Evolutionary conservation across 371 early-diverging fungal genomes (phyloP).

Genomic region (Nematocida sp.): DNA sequence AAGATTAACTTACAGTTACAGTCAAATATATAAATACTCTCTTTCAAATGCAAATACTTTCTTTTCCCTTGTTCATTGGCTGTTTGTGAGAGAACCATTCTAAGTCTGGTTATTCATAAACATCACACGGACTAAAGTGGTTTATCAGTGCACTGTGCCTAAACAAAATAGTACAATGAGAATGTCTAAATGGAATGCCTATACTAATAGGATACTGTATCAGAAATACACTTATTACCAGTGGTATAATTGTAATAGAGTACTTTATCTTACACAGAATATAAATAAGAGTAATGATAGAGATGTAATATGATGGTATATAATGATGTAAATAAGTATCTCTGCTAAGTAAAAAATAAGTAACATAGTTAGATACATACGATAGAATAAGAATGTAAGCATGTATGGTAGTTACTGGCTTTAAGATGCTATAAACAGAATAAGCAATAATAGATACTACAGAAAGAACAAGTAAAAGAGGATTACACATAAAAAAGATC

Average conservation of each 20-base stretch:
- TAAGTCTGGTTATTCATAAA: too few species aligned
- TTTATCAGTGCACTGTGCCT: too few species aligned
- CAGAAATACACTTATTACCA: background rate
- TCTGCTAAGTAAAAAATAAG: slow-evolving; percentile 19
- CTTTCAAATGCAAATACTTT: too few species aligned
- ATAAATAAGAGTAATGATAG: slow-evolving; percentile 5
- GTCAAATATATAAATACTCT: too few species aligned
- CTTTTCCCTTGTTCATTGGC: too few species aligned
- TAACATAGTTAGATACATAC: slow-evolving; percentile 30
- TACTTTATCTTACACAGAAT: too few species aligned
- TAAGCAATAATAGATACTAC: background rate
- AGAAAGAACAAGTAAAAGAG: background rate
- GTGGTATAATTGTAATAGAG: too few species aligned
- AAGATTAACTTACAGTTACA: too few species aligned
- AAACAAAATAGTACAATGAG: too few species aligned
- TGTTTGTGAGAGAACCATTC: too few species aligned
- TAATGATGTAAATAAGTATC: slow-evolving; percentile 41
- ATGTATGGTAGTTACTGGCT: background rate
- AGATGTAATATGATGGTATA: slow-evolving; percentile 31
- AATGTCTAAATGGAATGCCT: background rate
- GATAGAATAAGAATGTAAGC: slow-evolving; percentile 4
- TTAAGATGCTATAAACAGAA: background rate
- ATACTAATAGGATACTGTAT: background rate
- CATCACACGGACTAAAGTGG: too few species aligned
- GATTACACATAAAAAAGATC: slow-evolving; percentile 28